Base-by-base conservation (phyloP, 2,329 filamentous ascomycete species). In the Alternaria metachromatica region DNA sequence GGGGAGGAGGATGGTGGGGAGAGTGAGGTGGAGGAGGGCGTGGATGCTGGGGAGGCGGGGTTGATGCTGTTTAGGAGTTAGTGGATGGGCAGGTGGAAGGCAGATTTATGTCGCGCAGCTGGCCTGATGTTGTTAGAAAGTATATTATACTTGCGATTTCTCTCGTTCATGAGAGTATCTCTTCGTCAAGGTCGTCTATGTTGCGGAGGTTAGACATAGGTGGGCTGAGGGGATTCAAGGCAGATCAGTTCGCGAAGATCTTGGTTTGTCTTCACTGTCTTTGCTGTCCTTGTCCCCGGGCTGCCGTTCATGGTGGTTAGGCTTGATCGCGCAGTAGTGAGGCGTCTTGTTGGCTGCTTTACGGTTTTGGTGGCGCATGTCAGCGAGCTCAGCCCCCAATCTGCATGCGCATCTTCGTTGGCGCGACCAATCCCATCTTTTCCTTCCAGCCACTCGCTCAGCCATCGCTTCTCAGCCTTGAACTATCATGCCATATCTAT, bases 1-100 rank as follows among this genome's bases (percentile, higher is more conserved):
- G 81, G 76, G 5, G 84, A 86, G 63, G 76, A 82, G 33, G 81
- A 80, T 6, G 77, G 76, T 6, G 74, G 75, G 11, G 73, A 75
- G 45, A 78, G 75, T 44, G 77, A 76, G 21, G 73, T 73, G 4
- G 79, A 81, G 46, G 76, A 77, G 26, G 76, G 69, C n/a, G 70
- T 69, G 8, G 78, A 81, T 68, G 76, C 70, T 4, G 78, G 69
- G 53, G 80, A 80, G 65, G 74, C 79, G 44, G 76, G 77, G 0
- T 60, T 82, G 53, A 79, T 77, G 72, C 60, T 82, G 54, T 82
- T 82, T 63, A 76, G 78, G 54, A 78, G 71, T 58, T 80, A 62
- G 13, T 5, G n/a, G 26, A 6, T 50, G 9, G n/a, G 37, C 4
- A 18, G 4, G 15, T 41, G 8, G 2, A 10, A 18, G 15, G 37